These are phyloP conservation scores for Cymbidium sinense DNA, from an alignment of 106 monocot genomes.

Conservation along the genomic window DNA sequence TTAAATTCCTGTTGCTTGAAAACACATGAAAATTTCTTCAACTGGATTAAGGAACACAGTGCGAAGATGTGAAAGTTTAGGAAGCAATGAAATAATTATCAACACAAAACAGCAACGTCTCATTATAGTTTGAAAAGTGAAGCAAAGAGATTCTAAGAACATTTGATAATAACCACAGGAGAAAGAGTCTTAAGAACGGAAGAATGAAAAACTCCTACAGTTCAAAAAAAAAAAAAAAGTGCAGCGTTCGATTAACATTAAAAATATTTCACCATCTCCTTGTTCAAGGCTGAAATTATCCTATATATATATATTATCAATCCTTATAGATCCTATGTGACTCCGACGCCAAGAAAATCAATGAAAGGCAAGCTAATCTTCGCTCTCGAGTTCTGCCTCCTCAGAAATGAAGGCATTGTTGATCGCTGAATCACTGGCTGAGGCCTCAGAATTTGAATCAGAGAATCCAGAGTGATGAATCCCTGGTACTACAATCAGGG, in stretches of 20 bases:
- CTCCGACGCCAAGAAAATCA: conserved; percentile 78
- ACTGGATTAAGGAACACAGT: neutral
- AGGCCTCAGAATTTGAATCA: conserved; percentile 23
- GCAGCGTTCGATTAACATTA: neutral
- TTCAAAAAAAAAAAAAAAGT: neutral
- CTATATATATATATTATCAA: neutral
- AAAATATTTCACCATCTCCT: neutral
- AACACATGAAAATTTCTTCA: neutral
- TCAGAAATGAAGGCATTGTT: conserved; percentile 10
- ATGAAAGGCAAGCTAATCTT: conserved; percentile 41
- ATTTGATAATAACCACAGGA: neutral
- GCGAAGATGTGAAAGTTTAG: neutral
- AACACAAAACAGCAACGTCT: neutral
- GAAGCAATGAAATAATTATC: neutral
- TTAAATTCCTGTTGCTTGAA: neutral
- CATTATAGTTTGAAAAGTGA: neutral
- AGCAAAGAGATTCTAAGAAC: neutral
- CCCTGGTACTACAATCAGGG: conserved; percentile 1
- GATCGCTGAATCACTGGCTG: conserved; percentile 19
- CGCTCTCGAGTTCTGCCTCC: conserved; percentile 13
- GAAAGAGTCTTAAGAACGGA: neutral
- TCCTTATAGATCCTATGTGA: conserved; percentile 10
- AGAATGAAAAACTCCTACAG: neutral
- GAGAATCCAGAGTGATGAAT: conserved; percentile 2
- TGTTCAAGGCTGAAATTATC: neutral